Base-by-base conservation (phyloP, 352 stramenopile species). In the Pythium volutum region DNA sequence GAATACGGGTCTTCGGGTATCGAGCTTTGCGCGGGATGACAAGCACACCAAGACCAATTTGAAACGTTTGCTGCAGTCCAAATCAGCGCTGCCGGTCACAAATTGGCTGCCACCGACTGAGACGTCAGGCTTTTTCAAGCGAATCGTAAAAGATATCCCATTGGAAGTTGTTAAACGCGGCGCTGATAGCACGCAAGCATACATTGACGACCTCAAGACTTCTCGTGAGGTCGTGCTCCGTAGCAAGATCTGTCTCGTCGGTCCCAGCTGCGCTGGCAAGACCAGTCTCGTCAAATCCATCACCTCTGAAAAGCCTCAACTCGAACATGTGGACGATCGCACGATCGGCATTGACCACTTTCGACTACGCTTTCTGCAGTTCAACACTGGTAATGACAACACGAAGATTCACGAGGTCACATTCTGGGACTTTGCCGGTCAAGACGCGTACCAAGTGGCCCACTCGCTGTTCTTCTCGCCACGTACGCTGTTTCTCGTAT, bases 321-420 rank as follows among this genome's bases (percentile, higher is more conserved):
- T 71, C 0, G 49, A 64, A 27, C 36, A 51, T 6, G 36, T 51
- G 9, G 62, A 71, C 20, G 29, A 52, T 12, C 70, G 66, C 1
- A 77, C 66, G 1, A 65, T 77, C 23, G 70, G 70, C 1, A 66
- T 77, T 4, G 66, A 77, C 25, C 55, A 73, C 15, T 65, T 76
- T 26, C 18, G 34, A 2, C 62, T 51, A 29, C 22, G 53, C 8
- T 73, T 77, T 29, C 15, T n/a, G 0, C 18, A 50, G 11, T 18
- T 5, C 25, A 14, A 9, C 5, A 3, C 22, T 22, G 33, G 8
- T 3, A 8, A 22, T 2, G 39, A 3, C 23, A 20, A 16, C 12
- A n/a, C 1, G 0, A 55, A 46, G 15, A 53, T 36, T 4, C 41
- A 68, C 41, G 54, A 57, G 34, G 46, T 69, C 23, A 61, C 50